A percentile compares a stretch with the other conserved stretches of the same genome.
These are phyloP conservation scores for Ilyonectria mors-panacis DNA, from an alignment of 2,329 filamentous ascomycete genomes.

Conservation along the genomic window DNA sequence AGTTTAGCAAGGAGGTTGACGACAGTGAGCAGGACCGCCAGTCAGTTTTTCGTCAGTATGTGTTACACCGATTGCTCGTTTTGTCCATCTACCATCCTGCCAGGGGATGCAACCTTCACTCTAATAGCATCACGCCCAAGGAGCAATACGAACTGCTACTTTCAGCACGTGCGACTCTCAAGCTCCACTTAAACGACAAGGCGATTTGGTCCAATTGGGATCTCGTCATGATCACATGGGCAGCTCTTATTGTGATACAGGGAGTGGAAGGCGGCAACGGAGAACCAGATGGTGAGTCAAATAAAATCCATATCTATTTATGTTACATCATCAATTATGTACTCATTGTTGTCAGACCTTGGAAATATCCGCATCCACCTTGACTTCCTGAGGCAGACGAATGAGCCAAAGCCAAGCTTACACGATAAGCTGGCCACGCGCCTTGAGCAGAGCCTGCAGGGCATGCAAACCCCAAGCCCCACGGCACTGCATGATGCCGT, in stretches of 20 bases:
- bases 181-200: slow-evolving; percentile 20
- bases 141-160: slow-evolving; percentile 23
- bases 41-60: slow-evolving; percentile 19
- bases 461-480: slow-evolving; percentile 21
- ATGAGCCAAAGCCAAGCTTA: slow-evolving; percentile 15
- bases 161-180: slow-evolving; percentile 19
- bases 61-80: slow-evolving; percentile 17
- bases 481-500: neutral
- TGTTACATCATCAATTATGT: neutral
- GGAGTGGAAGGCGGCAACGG: slow-evolving; percentile 15
- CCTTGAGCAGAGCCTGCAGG: slow-evolving; percentile 24
- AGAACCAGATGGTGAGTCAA: slow-evolving; percentile 13
- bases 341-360: slow-evolving; percentile 9
- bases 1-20: slow-evolving; percentile 14
- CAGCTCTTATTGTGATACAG: slow-evolving; percentile 22
- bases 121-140: slow-evolving; percentile 19
- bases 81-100: slow-evolving; percentile 24
- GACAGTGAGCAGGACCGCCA: slow-evolving; percentile 5
- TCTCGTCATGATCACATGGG: slow-evolving; percentile 25
- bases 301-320: neutral
- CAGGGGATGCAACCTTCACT: slow-evolving; percentile 16
- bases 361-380: slow-evolving; percentile 25
- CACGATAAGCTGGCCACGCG: slow-evolving; percentile 16
- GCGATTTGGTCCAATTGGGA: slow-evolving; percentile 25
- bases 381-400: slow-evolving; percentile 16